These are phyloP conservation scores for Trichomonascaceae sp. DNA, from an alignment of 1,139 yeast species.

Conservation along the genomic window DNA sequence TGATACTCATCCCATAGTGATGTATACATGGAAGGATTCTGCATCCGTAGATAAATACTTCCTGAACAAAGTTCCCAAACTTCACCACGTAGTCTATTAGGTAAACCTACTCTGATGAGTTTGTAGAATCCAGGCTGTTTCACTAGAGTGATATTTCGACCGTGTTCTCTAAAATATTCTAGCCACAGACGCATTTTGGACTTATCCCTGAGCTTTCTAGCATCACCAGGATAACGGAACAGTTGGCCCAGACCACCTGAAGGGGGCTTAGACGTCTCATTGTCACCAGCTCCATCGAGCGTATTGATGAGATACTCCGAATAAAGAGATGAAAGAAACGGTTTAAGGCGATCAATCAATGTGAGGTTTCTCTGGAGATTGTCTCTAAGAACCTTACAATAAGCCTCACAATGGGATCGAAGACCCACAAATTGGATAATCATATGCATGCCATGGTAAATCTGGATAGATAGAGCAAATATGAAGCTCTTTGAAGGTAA, in stretches of 20 bases:
- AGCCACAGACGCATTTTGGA: slow-evolving; percentile 90
- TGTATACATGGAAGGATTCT: slow-evolving; percentile 55
- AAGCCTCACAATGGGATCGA: slow-evolving; percentile 71
- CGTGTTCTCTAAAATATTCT: slow-evolving; percentile 76
- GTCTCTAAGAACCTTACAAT: slow-evolving; percentile 61
- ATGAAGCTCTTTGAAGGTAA: slow-evolving; percentile 69
- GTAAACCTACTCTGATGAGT: slow-evolving; percentile 82
- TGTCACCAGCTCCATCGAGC: slow-evolving; percentile 12
- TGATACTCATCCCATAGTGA: slow-evolving; percentile 52
- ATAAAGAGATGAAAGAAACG: slow-evolving; percentile 67
- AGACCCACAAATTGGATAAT: slow-evolving; percentile 73
- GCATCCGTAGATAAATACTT: slow-evolving; percentile 67
- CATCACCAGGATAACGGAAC: slow-evolving; percentile 86
- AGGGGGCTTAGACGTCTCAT: slow-evolving; percentile 39
- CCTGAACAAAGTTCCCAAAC: slow-evolving; percentile 94
- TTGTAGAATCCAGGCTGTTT: slow-evolving; percentile 75
- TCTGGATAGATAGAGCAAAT: slow-evolving; percentile 68
- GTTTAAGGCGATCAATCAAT: slow-evolving; percentile 54
- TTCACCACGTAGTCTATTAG: slow-evolving; percentile 89
- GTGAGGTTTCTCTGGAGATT: slow-evolving; percentile 59
- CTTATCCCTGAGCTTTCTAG: slow-evolving; percentile 69
- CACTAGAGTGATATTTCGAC: slow-evolving; percentile 72
- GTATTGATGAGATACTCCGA: slow-evolving; percentile 70
- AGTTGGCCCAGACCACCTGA: slow-evolving; percentile 77
- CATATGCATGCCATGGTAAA: slow-evolving; percentile 61